Evolutionary conservation across 257 asterid species (phyloP), one percentile per base, ranked within the genome.

Genomic region (Ligustrum vulgare): DNA sequence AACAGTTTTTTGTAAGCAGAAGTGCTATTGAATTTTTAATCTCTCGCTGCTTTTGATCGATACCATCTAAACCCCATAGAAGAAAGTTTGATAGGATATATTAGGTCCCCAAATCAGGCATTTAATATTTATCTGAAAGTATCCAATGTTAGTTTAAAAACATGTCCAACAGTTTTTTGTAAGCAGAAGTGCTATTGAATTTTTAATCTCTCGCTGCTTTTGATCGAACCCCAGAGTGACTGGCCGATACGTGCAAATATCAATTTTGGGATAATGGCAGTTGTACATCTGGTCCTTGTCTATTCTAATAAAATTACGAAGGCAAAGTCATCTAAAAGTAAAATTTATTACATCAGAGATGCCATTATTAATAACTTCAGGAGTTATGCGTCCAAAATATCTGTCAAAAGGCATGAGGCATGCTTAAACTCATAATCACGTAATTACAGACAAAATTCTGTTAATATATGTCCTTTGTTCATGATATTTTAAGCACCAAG

Each of bases 261-360:
- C 66, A 16, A 39, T 62, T 65, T 31, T 10, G 18, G 63, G 18
- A 12, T 37, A 28, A 37, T 22, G 49, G 73, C 9, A 63, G 56
- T 51, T 28, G 72, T 35, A 32, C 43, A 31, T 31, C 35, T 67
- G 31, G 69, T 22, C 76, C 73, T 73, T 23, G 9, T 13, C 28
- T 43, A 73, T 35, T 33, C 33, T 33, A n/a, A 25, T 36, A 9
- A 13, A 34, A 22, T 43, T n/a, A 64, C 28, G 35, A 69, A 63
- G 34, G 22, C 41, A 16, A 51, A 51, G 20, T 51, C 60, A 0
- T n/a, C 54, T 28, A 32, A 41, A 63, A 16, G 39, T 22, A 56
- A 34, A 72, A 58, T 35, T n/a, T 49, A 72, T 60, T 43, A 70
- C 71, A 33, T 45, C 33, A 62, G 22, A 69, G 54, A 58, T 56